phyloP scores from a whole-genome alignment of 495 filamentous ascomycete species.

The Neurospora sp. region DNA sequence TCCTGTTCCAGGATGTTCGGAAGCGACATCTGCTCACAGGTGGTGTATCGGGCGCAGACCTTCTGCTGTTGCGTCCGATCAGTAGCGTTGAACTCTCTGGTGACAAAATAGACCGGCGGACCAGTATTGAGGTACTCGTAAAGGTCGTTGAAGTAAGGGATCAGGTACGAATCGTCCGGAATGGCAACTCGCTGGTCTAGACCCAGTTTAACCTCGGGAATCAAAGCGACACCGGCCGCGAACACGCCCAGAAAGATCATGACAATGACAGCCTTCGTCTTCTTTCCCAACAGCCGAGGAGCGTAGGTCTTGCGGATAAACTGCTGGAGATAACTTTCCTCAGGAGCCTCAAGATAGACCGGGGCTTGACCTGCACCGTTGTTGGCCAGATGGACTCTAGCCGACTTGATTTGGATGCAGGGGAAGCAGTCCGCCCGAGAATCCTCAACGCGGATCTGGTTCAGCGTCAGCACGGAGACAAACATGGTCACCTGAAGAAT shows the following conservation, averaged over 20 bases:
- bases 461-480: slow-evolving; percentile 78
- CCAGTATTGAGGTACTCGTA: slow-evolving; percentile 85
- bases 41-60: slow-evolving; percentile 83
- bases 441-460: slow-evolving; percentile 78
- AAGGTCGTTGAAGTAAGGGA: slow-evolving; percentile 89
- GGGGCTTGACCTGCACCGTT: slow-evolving; percentile 24
- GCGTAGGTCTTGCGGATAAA: slow-evolving; percentile 89
- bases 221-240: slow-evolving; percentile 67
- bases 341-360: slow-evolving; percentile 53
- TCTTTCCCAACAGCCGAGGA: slow-evolving; percentile 65
- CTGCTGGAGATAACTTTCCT: slow-evolving; percentile 68
- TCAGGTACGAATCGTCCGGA: slow-evolving; percentile 84
- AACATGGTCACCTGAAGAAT: slow-evolving; percentile 94
- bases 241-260: slow-evolving; percentile 81
- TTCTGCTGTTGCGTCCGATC: slow-evolving; percentile 64
- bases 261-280: slow-evolving; percentile 63
- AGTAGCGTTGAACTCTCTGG: slow-evolving; percentile 67
- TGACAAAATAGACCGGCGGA: slow-evolving; percentile 94
- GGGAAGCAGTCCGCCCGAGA: slow-evolving; percentile 89
- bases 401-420: slow-evolving; percentile 65
- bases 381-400: slow-evolving; percentile 36
- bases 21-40: slow-evolving; percentile 72
- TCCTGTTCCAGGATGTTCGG: slow-evolving; percentile 86
- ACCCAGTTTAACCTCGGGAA: slow-evolving; percentile 77
- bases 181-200: slow-evolving; percentile 91